Evolutionary conservation across 176 grass and related monocot genomes (phyloP).

Genomic region (Aegilops umbellulata): DNA sequence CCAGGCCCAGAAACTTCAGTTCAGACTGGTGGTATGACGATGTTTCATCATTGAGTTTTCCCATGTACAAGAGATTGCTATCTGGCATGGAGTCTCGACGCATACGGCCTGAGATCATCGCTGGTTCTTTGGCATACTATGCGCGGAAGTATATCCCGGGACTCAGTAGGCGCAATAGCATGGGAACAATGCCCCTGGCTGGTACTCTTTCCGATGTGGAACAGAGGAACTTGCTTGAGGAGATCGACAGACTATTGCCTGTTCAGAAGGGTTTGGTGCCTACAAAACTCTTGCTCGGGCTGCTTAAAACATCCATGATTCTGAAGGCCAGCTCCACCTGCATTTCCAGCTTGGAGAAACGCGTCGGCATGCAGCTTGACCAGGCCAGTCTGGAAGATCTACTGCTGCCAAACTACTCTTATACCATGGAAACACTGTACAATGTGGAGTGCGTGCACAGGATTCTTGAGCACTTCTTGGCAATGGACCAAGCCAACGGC

Average conservation of each 20-base stretch:
- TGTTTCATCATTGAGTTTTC: conserved; percentile 65
- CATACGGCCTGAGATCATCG: conserved; percentile 61
- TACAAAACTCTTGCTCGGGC: conserved; percentile 70
- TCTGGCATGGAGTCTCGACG: conserved; percentile 74
- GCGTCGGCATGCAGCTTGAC: conserved; percentile 80
- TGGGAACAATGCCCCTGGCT: conserved; percentile 32
- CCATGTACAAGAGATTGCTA: conserved; percentile 73
- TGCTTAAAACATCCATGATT: conserved; percentile 86
- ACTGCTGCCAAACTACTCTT: conserved; percentile 76
- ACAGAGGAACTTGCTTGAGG: conserved; percentile 79
- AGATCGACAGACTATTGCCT: conserved; percentile 65
- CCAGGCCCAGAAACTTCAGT: conserved; percentile 76
- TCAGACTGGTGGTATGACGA: conserved; percentile 96
- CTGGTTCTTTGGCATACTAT: conserved; percentile 73
- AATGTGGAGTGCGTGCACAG: conserved; percentile 86
- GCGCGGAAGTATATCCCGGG: conserved; percentile 78
- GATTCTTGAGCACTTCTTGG: conserved; percentile 81
- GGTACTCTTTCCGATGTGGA: conserved; percentile 62
- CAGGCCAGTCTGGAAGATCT: conserved; percentile 82
- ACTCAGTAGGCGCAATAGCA: conserved; percentile 69
- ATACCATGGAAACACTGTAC: conserved; percentile 91
- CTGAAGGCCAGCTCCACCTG: conserved; percentile 58
- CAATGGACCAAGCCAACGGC: conserved; percentile 74
- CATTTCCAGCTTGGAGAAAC: conserved; percentile 70
- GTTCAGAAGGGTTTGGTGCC: conserved; percentile 63